Evolutionary conservation across 495 filamentous ascomycete genomes (phyloP).

Genomic region (Neurospora terricola): DNA sequence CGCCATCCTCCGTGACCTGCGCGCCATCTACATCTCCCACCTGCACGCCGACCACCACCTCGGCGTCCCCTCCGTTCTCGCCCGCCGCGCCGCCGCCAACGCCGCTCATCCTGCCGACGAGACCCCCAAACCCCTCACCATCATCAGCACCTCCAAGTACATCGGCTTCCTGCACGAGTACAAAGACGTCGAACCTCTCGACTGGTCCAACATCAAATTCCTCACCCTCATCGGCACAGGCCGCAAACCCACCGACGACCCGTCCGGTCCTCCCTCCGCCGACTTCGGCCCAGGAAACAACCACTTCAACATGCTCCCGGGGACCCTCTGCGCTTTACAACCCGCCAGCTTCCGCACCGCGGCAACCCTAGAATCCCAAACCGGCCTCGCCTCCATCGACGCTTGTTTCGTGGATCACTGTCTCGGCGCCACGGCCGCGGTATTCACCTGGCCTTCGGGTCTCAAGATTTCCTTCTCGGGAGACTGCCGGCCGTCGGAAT

Average conservation of each 20-base stretch:
- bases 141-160: slow-evolving; percentile 40
- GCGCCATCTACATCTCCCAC: slow-evolving; percentile 88
- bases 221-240: slow-evolving; percentile 19
- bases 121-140: slow-evolving; percentile 15
- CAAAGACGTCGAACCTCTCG: slow-evolving; percentile 63
- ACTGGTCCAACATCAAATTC: slow-evolving; percentile 36
- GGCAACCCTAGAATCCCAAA: neutral
- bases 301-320: neutral
- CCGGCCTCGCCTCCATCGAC: slow-evolving; percentile 41
- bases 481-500: slow-evolving; percentile 69
- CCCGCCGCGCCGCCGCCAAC: slow-evolving; percentile 45
- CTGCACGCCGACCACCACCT: slow-evolving; percentile 95
- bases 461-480: slow-evolving; percentile 90
- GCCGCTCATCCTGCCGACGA: slow-evolving; percentile 27
- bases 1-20: slow-evolving; percentile 66
- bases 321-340: neutral
- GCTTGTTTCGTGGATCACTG: slow-evolving; percentile 68
- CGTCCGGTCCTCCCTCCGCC: neutral
- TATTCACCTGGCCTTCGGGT: slow-evolving; percentile 61
- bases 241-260: neutral
- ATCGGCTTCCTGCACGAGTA: slow-evolving; percentile 69
- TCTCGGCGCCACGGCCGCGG: slow-evolving; percentile 61
- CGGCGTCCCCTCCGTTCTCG: slow-evolving; percentile 67
- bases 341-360: neutral
- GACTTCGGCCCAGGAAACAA: neutral